These are phyloP conservation scores for Neofusicoccum cordaticola DNA, from an alignment of 2,329 filamentous ascomycete species.

Conservation along the genomic window DNA sequence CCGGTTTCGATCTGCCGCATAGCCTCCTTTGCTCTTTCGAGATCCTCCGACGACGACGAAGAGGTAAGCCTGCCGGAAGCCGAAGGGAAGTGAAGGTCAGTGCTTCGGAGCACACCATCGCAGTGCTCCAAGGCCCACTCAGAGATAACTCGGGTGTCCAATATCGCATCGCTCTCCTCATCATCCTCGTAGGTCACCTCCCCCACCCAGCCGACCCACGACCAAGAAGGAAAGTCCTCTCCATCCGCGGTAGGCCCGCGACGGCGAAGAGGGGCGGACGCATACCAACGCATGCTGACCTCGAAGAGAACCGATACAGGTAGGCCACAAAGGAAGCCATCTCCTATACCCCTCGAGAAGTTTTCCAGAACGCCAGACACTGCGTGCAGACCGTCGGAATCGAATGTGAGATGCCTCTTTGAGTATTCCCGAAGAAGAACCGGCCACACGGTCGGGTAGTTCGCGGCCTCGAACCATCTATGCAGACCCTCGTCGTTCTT, in stretches of 20 bases:
- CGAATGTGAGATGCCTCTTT: neutral
- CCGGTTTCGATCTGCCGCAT: neutral
- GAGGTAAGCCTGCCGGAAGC: neutral
- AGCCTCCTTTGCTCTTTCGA: neutral
- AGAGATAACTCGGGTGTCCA: neutral
- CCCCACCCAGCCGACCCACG: neutral
- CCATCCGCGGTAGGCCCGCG: neutral
- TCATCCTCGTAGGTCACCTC: neutral
- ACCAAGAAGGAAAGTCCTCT: neutral
- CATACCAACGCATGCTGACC: neutral
- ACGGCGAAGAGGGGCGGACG: neutral
- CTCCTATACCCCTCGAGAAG: neutral
- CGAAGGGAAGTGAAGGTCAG: neutral
- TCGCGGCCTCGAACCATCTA: neutral
- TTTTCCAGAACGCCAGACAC: neutral
- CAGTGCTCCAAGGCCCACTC: neutral
- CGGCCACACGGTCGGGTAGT: neutral
- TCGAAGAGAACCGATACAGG: neutral
- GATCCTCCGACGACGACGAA: neutral
- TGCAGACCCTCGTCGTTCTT: neutral
- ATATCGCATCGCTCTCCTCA: neutral
- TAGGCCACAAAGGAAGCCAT: neutral
- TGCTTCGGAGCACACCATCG: neutral
- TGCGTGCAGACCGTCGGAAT: neutral
- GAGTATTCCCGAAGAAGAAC: neutral